Conservation (phyloP, 495 filamentous ascomycete species). For the Neurospora discreta region DNA sequence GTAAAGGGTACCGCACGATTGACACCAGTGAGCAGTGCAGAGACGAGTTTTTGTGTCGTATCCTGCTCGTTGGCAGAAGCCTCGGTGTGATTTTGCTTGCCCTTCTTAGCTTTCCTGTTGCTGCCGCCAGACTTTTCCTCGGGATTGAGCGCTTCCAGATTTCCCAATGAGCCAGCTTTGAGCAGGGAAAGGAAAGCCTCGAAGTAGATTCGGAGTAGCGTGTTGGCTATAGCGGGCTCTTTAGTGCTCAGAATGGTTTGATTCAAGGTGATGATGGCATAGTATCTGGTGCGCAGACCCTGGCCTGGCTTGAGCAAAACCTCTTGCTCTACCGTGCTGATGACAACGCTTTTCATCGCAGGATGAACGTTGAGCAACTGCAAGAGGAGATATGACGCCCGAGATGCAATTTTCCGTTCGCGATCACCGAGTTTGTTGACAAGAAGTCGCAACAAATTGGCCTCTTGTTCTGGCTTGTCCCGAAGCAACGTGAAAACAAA, state of each 20-base stretch:
- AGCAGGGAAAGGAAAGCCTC: conserved; percentile 63
- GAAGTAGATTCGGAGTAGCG: conserved; percentile 83
- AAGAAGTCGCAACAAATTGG: conserved; percentile 78
- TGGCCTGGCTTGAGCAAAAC: conserved; percentile 80
- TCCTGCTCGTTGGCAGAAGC: conserved; percentile 37
- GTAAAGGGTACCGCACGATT: conserved; percentile 94
- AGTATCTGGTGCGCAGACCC: conserved; percentile 80
- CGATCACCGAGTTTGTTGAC: conserved; percentile 95
- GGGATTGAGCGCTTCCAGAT: conserved; percentile 8
- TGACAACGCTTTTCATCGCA: conserved; percentile 80
- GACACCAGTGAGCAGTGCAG: conserved; percentile 82
- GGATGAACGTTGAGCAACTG: conserved; percentile 82
- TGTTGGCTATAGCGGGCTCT: conserved; percentile 72
- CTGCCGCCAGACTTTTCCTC: conserved; percentile 13
- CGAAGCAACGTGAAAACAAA: conserved; percentile 83
- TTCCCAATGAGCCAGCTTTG: conserved; percentile 41
- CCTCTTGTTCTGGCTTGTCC: conserved; percentile 95
- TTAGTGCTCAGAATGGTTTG: conserved; percentile 81
- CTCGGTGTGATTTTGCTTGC: conserved; percentile 6
- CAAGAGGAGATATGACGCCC: conserved; percentile 82
- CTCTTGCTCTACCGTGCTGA: conserved; percentile 73
- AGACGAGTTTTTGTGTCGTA: conserved; percentile 74
- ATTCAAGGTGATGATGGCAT: conserved; percentile 90
- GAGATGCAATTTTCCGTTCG: conserved; percentile 86
- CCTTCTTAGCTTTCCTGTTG: conserved; percentile 12